Evolutionary conservation across 352 stramenopile species (phyloP).

Genomic region (Pythium apleroticum): DNA sequence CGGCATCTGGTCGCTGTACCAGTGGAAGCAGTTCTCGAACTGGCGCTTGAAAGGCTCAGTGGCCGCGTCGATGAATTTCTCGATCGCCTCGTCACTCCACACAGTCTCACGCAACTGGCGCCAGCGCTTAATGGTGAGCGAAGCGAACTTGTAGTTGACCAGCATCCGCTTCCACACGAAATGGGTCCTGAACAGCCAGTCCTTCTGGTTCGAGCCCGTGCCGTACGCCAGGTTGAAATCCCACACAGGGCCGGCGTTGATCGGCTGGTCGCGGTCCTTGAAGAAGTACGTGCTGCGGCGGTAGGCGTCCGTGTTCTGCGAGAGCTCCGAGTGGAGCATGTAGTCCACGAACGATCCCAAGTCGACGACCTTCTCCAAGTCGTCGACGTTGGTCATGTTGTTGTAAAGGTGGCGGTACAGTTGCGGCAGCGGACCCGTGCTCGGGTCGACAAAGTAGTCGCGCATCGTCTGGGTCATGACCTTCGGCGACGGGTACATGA

Average conservation of each 20-base stretch:
- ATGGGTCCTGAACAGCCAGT: constrained; percentile 70
- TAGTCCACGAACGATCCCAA: constrained; percentile 74
- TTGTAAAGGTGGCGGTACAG: constrained; percentile 69
- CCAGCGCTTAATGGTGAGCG: constrained; percentile 71
- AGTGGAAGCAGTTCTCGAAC: constrained; percentile 54
- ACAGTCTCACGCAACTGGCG: constrained; percentile 44
- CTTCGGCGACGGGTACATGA: constrained; percentile 50
- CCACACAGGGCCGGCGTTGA: constrained; percentile 81
- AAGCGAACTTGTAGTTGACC: constrained; percentile 71
- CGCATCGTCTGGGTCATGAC: constrained; percentile 65
- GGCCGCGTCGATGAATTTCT: constrained; percentile 46
- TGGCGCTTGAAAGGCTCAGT: constrained; percentile 47
- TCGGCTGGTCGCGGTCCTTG: constrained; percentile 70
- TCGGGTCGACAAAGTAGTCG: constrained; percentile 68
- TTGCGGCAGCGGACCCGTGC: constrained; percentile 58
- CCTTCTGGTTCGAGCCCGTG: constrained; percentile 52
- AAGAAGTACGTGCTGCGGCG: constrained; percentile 76
- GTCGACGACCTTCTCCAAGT: constrained; percentile 59
- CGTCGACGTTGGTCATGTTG: constrained; percentile 62
- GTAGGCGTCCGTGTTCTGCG: constrained; percentile 77
- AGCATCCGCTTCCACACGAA: constrained; percentile 75
- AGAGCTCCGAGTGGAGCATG: constrained; percentile 81
- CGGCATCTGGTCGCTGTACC: constrained; percentile 45
- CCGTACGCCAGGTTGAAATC: constrained; percentile 82
- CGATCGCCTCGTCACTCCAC: constrained; percentile 58